Conservation (phyloP, 2,329 filamentous ascomycete species). For the Neonectria punicea region DNA sequence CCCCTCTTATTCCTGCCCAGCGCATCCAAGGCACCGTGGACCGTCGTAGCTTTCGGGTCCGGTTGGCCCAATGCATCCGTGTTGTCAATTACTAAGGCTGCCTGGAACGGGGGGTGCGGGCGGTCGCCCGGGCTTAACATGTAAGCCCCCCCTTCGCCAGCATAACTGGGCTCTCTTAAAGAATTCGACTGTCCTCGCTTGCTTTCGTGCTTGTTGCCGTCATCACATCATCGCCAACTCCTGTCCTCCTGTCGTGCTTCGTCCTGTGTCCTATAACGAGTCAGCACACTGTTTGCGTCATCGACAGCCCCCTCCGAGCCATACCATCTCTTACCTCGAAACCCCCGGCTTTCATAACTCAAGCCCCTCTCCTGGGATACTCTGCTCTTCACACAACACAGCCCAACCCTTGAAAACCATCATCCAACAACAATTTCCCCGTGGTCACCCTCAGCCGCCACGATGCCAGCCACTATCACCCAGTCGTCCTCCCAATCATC, state of each 20-base stretch:
- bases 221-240: slow-evolving; percentile 32
- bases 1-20: slow-evolving; percentile 41
- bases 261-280: slow-evolving; percentile 30
- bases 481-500: slow-evolving; percentile 54
- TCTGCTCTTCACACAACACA: slow-evolving; percentile 21
- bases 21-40: slow-evolving; percentile 34
- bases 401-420: slow-evolving; percentile 36
- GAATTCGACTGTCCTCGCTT: slow-evolving; percentile 41
- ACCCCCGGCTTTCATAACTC: slow-evolving; percentile 8
- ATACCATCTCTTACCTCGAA: slow-evolving; percentile 11
- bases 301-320: slow-evolving; percentile 25
- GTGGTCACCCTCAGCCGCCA: slow-evolving; percentile 38
- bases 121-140: slow-evolving; percentile 43
- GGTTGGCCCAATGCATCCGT: slow-evolving; percentile 34
- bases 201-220: slow-evolving; percentile 31
- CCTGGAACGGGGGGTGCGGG: slow-evolving; percentile 37
- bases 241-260: slow-evolving; percentile 33
- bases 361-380: slow-evolving; percentile 31
- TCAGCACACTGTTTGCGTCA: slow-evolving; percentile 41
- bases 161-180: slow-evolving; percentile 38
- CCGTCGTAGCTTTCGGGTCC: slow-evolving; percentile 29
- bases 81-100: slow-evolving; percentile 42
- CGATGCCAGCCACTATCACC: slow-evolving; percentile 50
- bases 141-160: slow-evolving; percentile 38
- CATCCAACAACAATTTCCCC: slow-evolving; percentile 28